Evolutionary conservation across 768 basidiomycete species (phyloP).

Genomic region (Termitomyces sp.): DNA sequence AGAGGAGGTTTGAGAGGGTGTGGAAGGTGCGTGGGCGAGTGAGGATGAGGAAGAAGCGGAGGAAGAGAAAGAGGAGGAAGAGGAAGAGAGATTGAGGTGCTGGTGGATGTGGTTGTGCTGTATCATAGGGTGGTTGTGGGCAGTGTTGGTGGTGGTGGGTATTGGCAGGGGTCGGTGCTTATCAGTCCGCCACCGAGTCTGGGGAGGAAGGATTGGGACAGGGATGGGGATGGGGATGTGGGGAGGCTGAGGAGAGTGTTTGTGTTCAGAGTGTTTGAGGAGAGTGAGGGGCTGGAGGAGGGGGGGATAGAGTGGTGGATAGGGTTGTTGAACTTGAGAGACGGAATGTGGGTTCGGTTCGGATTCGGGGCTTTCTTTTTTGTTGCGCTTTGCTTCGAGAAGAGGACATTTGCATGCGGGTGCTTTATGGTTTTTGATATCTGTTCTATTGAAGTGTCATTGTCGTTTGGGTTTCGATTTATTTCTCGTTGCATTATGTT

Average conservation of each 20-base stretch:
- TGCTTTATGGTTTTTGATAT: no score
- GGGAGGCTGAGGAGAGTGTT: conserved; percentile 48
- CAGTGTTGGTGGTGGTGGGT: not conserved
- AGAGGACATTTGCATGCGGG: no score
- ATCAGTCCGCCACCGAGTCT: conserved; percentile 60
- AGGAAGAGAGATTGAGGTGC: conserved; percentile 43
- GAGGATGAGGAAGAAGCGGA: no score
- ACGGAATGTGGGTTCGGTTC: conserved; percentile 17
- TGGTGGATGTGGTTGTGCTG: conserved; percentile 56
- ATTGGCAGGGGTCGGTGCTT: conserved; percentile 24
- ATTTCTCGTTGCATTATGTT: no score
- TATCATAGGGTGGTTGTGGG: conserved; percentile 53
- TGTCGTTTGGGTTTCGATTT: no score
- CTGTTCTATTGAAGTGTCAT: no score
- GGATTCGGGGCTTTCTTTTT: no score
- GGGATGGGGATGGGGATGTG: conserved; percentile 23
- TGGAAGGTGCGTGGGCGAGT: conserved; percentile 39
- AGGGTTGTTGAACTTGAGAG: conserved; percentile 47
- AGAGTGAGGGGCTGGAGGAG: conserved; percentile 48
- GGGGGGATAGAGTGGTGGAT: conserved; percentile 72
- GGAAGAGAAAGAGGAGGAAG: conserved; percentile 26
- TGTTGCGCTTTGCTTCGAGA: no score
- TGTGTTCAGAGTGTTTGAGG: conserved; percentile 41
- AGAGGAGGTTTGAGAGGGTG: conserved; percentile 48
- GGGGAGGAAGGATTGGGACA: conserved; percentile 5